Conservation (phyloP, 129 eudicot genomes). For the Heracleum sosnowskyi region DNA sequence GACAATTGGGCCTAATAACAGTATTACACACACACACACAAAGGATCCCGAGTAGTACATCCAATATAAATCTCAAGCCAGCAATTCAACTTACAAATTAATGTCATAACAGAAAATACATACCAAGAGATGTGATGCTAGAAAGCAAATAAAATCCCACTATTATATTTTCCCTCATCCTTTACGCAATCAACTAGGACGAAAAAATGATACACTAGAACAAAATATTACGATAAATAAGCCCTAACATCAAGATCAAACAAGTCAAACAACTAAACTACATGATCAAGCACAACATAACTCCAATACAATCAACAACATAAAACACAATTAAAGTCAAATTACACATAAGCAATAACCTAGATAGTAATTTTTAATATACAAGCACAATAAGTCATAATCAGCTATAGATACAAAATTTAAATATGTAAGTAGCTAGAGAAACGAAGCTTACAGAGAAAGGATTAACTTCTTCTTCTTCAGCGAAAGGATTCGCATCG, state of each 20-base stretch:
- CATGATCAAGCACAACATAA: not conserved
- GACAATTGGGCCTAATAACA: not conserved
- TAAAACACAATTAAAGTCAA: not conserved
- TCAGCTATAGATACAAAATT: not conserved
- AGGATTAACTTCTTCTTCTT: slow-evolving; percentile 56
- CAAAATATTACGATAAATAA: not conserved
- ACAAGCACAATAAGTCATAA: not conserved
- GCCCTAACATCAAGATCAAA: slow-evolving; percentile 2
- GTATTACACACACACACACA: not conserved
- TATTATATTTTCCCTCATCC: not conserved
- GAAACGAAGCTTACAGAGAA: slow-evolving; percentile 30
- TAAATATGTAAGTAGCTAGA: not conserved
- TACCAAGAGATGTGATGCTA: not conserved
- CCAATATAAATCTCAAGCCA: not conserved
- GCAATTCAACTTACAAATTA: not conserved
- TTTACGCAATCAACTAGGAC: not conserved
- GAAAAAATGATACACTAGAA: not conserved
- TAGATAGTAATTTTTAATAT: not conserved
- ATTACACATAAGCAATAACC: not conserved
- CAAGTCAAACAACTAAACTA: not conserved
- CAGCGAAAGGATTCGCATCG: slow-evolving; percentile 50
- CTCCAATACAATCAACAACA: not conserved
- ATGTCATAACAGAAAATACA: not conserved
- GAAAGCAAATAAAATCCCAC: not conserved
- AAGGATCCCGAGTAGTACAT: not conserved